A percentile compares a stretch with the other conserved stretches of the same genome.
Evolutionary conservation across 805 yeast genomes (phyloP).

Genomic region (Schwanniomyces vanrijiae): DNA sequence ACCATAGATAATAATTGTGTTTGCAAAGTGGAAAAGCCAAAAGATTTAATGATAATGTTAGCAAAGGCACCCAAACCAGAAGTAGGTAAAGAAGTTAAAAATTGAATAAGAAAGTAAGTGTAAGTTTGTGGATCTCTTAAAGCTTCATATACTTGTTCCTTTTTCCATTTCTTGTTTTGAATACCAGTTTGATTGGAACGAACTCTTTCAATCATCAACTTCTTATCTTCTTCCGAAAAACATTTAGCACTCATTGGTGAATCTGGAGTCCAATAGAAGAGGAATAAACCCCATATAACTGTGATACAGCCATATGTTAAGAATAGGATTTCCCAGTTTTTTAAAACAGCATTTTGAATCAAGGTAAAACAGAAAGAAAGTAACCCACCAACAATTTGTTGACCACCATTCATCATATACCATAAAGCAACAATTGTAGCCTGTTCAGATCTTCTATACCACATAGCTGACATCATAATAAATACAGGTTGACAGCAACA

Average conservation of each 20-base stretch:
- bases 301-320: conserved; percentile 17
- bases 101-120: conserved; percentile 18
- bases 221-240: conserved; percentile 30
- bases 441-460: conserved; percentile 33
- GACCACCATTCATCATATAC: conserved; percentile 27
- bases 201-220: conserved; percentile 16
- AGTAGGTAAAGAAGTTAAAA: conserved; percentile 31
- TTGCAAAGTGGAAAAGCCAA: conserved; percentile 28
- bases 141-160: conserved; percentile 20
- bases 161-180: conserved; percentile 20
- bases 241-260: conserved; percentile 32
- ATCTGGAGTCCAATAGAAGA: conserved; percentile 17
- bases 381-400: conserved; percentile 23
- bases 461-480: conserved; percentile 9
- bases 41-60: conserved; percentile 27
- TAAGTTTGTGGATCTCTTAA: conserved; percentile 17
- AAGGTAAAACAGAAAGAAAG: conserved; percentile 18
- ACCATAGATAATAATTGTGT: conserved; percentile 20
- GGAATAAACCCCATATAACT: conserved; percentile 16
- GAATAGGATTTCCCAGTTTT: conserved; percentile 25
- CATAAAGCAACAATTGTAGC: conserved; percentile 28
- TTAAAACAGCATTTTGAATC: conserved; percentile 14
- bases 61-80: conserved; percentile 26
- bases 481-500: conserved; percentile 13
- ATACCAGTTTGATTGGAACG: conserved; percentile 23